Percentiles rank a stretch among this genome's conserved stretches.
Conservation (phyloP, 768 basidiomycete species). For the Tricholoma sp. region DNA sequence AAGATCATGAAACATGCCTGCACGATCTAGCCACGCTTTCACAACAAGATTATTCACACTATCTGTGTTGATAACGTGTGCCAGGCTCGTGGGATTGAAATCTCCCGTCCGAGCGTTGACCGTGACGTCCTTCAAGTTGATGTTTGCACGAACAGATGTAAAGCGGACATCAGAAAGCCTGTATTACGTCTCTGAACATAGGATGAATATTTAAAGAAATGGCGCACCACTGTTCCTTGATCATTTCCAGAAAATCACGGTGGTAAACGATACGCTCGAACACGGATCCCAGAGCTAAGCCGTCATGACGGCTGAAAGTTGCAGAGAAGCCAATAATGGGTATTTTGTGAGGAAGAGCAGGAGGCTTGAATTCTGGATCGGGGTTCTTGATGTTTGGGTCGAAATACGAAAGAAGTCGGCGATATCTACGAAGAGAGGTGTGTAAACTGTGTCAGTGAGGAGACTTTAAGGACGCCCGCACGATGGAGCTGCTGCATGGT, state of each 20-base stretch:
- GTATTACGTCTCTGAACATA: constrained; percentile 13
- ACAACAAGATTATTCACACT: constrained; percentile 76
- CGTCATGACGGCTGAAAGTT: constrained; percentile 90
- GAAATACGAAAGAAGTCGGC: constrained; percentile 80
- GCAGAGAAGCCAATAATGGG: constrained; percentile 94
- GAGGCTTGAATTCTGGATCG: constrained; percentile 35
- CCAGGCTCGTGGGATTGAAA: constrained; percentile 73
- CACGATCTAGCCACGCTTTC: constrained; percentile 80
- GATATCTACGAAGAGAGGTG: constrained; percentile 44
- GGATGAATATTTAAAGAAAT: background rate
- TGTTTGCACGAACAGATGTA: constrained; percentile 71
- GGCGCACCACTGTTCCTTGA: constrained; percentile 79
- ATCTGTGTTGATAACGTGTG: constrained; percentile 75
- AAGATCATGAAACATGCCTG: constrained; percentile 41
- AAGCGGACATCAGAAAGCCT: constrained; percentile 87
- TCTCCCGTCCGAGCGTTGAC: constrained; percentile 71
- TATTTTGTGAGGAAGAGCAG: constrained; percentile 41
- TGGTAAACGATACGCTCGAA: constrained; percentile 94
- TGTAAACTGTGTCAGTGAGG: background rate
- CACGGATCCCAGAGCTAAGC: constrained; percentile 80
- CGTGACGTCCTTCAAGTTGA: constrained; percentile 64
- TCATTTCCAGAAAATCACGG: constrained; percentile 86
- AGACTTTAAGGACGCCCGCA: constrained; percentile 32
- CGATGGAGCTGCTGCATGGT: constrained; percentile 92
- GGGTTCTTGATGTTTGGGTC: constrained; percentile 58